Evolutionary conservation across 805 yeast genomes (phyloP), one percentile per base, ranked within the genome.

Genomic region (Starmera caribaea): DNA sequence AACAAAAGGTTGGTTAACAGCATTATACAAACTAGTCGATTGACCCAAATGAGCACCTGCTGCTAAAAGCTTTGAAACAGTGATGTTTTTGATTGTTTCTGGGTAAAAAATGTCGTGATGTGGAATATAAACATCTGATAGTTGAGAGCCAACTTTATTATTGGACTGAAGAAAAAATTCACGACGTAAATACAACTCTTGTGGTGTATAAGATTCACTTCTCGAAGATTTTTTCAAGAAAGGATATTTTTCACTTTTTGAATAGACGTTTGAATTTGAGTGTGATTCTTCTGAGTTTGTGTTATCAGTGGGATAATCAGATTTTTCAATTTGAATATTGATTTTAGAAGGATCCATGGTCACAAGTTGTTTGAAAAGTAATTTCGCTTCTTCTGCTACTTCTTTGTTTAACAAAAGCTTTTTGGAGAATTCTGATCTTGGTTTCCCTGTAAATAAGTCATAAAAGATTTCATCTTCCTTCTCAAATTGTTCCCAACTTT

Each of bases 11-110:
- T 88, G 90, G 38, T 89, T 85, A 24, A 82, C 72, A 9, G 88
- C 78, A 50, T 94, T 77, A 76, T 80, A 82, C 45, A 81, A 66
- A 3, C 81, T 68, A 30, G 76, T 81, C n/a, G 95, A 73, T 51
- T 90, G 97, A 26, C 98, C 98, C 49, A 92, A 66, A 60, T 92
- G 98, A 35, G 90, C 90, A 38, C 96, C 97, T 0, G 97, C 86
- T 4, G 96, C 90, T 60, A 90, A 59, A 39, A 92, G 69, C 41
- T 77, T 77, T 27, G 86, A 66, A 30, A 88, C 66, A 3, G 90
- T 71, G 11, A 85, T 57, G 41, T 83, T 75, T 16, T 71, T 61
- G 16, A 76, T 65, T 12, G 66, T 50, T 30, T 73, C 65, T 14
- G 96, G 95, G 17, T 67, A 62, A 35, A 68, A 65, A 27, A 80